Evolutionary conservation across 768 basidiomycete species (phyloP), one percentile per base, ranked within the genome.

Genomic region (Agaricus subrufescens): DNA sequence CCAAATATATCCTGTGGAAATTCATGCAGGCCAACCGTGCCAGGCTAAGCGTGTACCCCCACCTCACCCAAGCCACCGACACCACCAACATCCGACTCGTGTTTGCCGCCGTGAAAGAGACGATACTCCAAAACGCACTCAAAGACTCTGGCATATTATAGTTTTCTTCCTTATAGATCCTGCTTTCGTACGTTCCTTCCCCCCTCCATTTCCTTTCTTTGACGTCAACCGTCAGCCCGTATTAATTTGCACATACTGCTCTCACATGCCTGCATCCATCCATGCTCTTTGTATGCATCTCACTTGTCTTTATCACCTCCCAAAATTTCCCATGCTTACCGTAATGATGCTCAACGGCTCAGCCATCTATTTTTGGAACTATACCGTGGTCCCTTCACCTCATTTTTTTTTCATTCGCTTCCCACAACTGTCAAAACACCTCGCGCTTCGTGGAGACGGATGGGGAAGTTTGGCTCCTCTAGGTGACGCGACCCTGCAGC

Each of bases 1-100:
- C 94, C 0, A 94, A 94, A 63, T 96, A 92, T 61, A 94, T 98
- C 52, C 74, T 98, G 38, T 97, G 93, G 94, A 75, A 89, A 64
- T 98, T 96, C 63, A 94, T 94, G 79, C 91, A 96, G 69, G 87
- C 89, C 54, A 96, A 95, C 62, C 73, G 89, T 23, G 90, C 90
- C 52, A 70, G 86, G 50, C 71, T 95, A 61, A 92, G 87, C 56
- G 89, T 97, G 19, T 81, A 90, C 68, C 84, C 86, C 25, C 87
- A 89, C 77, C 66, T 94, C 54, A 94, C 91, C 7, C 89, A 93
- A 69, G 92, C 92, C 30, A 94, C 91, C 29, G 92, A 94, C 68
- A 94, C 91, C 26, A 83, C 82, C 3, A 94, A 94, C 66, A 87
- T 93, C 52, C 72, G 80, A 50, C 73, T 93, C 1, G 89, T 94